Base-by-base conservation (phyloP, 1,284 basidiomycete genomes). In the Moesziomyces globuligerus region DNA sequence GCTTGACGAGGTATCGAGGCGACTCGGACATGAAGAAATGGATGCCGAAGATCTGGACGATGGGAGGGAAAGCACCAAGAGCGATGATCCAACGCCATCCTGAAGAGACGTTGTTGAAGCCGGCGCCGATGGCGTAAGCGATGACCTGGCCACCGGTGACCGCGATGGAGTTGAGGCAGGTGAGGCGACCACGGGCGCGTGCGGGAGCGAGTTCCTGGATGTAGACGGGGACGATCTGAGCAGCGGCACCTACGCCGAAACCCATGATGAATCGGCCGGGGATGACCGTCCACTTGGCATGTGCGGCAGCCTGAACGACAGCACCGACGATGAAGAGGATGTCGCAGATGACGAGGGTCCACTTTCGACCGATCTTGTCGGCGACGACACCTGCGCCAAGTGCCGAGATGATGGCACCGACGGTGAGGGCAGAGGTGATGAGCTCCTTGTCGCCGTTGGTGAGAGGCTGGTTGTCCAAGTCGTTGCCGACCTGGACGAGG, bases 251-350 rank as follows among this genome's bases (percentile, higher is more conserved):
- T 24, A 83, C 80, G 5, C 81, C 84, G 9, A 83, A 46, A 3
- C 85, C 85, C 21, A 85, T 77, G 6, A 85, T 48, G 24, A 85
- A 72, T 6, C 85, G 76, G 13, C 82, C 84, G 7, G 79, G 81
- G 38, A 83, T 75, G 38, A 84, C 59, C 48, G 78, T 82, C 23
- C 79, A 67, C 21, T 83, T 76, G 53, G 76, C 79, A 26, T 81
- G 80, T 11, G 82, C 48, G 0, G 66, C 69, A 20, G 81, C 81
- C 60, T 84, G 83, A 26, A 84, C 67, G 40, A 84, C 42, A 7
- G 83, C 83, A 25, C 83, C 83, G 49, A 81, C 21, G 50, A 73
- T 49, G 42, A 81, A 81, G 20, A 81, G 41, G 53, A 75, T 61
- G 9, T 74, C 75, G 25, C 75, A 72, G 18, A 73, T 55, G 34